These are phyloP conservation scores for Trichoderma pleuroti DNA, from an alignment of 2,329 filamentous ascomycete species.

Conservation along the genomic window DNA sequence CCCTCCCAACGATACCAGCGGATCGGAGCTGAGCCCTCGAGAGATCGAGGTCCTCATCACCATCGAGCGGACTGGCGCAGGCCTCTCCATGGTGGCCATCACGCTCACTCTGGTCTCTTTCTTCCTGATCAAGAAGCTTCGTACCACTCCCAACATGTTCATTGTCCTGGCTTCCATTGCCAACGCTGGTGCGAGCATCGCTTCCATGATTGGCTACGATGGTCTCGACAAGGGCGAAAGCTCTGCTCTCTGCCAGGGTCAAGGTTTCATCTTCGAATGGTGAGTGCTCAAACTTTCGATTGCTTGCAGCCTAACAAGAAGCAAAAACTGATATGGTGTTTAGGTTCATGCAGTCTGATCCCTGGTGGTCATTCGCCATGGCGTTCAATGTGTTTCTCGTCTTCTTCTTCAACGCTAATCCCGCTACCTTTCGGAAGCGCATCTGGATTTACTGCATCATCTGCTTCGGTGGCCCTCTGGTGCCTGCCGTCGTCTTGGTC, in stretches of 20 bases:
- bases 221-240: slow-evolving; percentile 54
- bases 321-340: neutral
- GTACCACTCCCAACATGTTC: slow-evolving; percentile 55
- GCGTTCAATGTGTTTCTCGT: slow-evolving; percentile 74
- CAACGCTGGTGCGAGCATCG: slow-evolving; percentile 53
- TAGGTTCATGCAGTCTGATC: slow-evolving; percentile 74
- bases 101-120: slow-evolving; percentile 49
- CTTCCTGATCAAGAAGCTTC: slow-evolving; percentile 47
- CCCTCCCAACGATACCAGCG: slow-evolving; percentile 17
- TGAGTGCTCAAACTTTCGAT: slow-evolving; percentile 39
- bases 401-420: slow-evolving; percentile 55
- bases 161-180: slow-evolving; percentile 37
- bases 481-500: slow-evolving; percentile 65
- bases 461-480: slow-evolving; percentile 67
- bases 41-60: slow-evolving; percentile 45
- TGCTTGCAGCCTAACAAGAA: neutral
- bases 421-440: slow-evolving; percentile 64
- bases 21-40: slow-evolving; percentile 30
- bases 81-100: slow-evolving; percentile 52
- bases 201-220: slow-evolving; percentile 67
- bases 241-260: slow-evolving; percentile 58
- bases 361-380: slow-evolving; percentile 77
- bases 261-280: slow-evolving; percentile 63
- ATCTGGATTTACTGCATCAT: slow-evolving; percentile 65
- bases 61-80: slow-evolving; percentile 52